phyloP scores from a whole-genome alignment of 148 eudicot genomes.

The Rhododendron vialii region DNA sequence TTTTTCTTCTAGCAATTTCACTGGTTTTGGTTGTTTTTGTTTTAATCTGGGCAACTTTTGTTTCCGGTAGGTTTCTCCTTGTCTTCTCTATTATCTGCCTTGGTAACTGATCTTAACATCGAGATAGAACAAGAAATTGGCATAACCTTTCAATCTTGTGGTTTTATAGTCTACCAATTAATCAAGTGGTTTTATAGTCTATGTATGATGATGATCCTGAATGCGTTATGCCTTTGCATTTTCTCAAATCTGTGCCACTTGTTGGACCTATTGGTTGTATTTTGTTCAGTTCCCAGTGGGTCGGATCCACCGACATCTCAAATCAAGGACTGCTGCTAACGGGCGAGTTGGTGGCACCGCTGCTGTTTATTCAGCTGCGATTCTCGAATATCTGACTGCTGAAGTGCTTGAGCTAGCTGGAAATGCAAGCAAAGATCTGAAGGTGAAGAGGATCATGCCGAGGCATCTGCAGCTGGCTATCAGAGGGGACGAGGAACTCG shows the following conservation, averaged over 20 bases:
- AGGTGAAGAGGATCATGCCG: conserved; percentile 83
- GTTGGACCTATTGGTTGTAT: background rate
- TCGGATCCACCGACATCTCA: conserved; percentile 71
- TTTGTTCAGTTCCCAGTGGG: conserved; percentile 61
- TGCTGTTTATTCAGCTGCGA: conserved; percentile 77
- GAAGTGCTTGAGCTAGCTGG: conserved; percentile 80
- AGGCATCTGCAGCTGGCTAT: conserved; percentile 80
- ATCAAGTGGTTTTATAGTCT: background rate
- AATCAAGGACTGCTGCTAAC: conserved; percentile 56
- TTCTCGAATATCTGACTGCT: conserved; percentile 75
- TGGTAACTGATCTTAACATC: background rate
- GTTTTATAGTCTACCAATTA: background rate
- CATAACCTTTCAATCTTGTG: background rate
- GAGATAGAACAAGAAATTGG: background rate
- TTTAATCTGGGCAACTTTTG: background rate
- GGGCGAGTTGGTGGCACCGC: conserved; percentile 82
- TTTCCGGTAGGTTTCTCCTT: background rate
- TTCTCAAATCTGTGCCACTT: background rate
- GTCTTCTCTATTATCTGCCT: background rate
- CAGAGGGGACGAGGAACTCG: conserved; percentile 83
- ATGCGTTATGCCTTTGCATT: background rate
- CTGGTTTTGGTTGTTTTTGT: background rate
- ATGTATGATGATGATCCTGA: background rate
- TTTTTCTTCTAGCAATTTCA: background rate
- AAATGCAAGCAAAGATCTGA: conserved; percentile 84